These are phyloP conservation scores for Kwoniella sp. DNA, from an alignment of 768 basidiomycete species.

Conservation along the genomic window DNA sequence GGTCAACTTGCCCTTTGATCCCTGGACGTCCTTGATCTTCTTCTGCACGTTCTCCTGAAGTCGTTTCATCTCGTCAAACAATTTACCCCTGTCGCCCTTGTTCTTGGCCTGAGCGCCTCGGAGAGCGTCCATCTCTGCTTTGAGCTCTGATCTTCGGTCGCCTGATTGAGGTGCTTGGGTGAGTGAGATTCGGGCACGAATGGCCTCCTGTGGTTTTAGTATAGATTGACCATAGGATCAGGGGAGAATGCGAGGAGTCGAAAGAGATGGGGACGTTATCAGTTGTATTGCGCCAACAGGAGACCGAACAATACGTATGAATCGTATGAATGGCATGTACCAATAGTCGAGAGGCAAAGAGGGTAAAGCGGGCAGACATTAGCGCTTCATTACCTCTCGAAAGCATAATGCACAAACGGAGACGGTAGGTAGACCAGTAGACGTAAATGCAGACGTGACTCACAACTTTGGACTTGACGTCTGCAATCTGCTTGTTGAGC, in stretches of 20 bases:
- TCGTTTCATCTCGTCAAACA: slow-evolving; percentile 75
- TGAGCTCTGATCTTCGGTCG: slow-evolving; percentile 72
- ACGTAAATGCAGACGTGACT: slow-evolving; percentile 59
- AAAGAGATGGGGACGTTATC: no score
- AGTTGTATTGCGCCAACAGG: no score
- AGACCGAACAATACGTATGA: no score
- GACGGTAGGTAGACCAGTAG: background rate
- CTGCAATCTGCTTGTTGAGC: slow-evolving; percentile 81
- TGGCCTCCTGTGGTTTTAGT: slow-evolving; percentile 49
- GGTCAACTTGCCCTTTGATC: slow-evolving; percentile 72
- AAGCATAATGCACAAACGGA: no score
- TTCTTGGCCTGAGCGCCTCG: slow-evolving; percentile 75
- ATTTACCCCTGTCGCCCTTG: slow-evolving; percentile 65
- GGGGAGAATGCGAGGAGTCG: background rate
- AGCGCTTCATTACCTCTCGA: background rate
- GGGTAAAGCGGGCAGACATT: no score
- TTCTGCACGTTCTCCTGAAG: slow-evolving; percentile 77
- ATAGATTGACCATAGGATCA: background rate
- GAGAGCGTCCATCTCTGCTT: slow-evolving; percentile 77
- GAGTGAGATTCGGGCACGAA: slow-evolving; percentile 46
- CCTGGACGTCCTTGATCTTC: slow-evolving; percentile 88
- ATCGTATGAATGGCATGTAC: no score
- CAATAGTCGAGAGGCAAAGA: no score
- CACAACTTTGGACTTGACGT: slow-evolving; percentile 76
- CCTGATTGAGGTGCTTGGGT: slow-evolving; percentile 58